These are phyloP conservation scores for Eremothecium sinecaudum DNA, from an alignment of 1,139 yeast genomes.

Conservation along the genomic window DNA sequence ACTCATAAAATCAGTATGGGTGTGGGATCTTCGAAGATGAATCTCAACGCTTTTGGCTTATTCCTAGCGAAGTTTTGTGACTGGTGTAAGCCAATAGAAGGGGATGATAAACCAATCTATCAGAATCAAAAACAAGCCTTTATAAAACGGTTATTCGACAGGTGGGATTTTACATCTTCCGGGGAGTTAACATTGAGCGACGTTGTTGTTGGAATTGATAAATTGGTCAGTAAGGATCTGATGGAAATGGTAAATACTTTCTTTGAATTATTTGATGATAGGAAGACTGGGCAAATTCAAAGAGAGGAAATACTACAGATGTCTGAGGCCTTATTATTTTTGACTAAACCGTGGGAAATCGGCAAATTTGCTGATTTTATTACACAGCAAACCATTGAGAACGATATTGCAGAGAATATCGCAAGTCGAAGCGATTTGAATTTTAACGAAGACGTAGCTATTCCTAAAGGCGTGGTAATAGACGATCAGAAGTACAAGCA, in stretches of 20 bases:
- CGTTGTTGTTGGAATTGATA: slow-evolving; percentile 64
- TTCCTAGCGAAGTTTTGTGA: slow-evolving; percentile 77
- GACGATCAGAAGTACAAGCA: slow-evolving; percentile 55
- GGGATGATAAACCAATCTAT: slow-evolving; percentile 33
- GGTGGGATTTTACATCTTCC: slow-evolving; percentile 53
- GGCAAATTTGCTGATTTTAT: slow-evolving; percentile 52
- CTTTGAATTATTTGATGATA: slow-evolving; percentile 61
- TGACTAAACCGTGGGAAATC: slow-evolving; percentile 78
- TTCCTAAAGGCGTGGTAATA: slow-evolving; percentile 52
- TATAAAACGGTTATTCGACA: slow-evolving; percentile 51
- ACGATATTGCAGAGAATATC: slow-evolving; percentile 54
- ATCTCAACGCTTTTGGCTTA: slow-evolving; percentile 55
- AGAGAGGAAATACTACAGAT: slow-evolving; percentile 73
- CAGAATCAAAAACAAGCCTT: slow-evolving; percentile 36
- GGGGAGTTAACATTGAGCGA: slow-evolving; percentile 60
- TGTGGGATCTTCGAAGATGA: slow-evolving; percentile 64
- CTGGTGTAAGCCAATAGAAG: slow-evolving; percentile 48
- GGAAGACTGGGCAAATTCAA: slow-evolving; percentile 53
- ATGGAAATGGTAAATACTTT: slow-evolving; percentile 74
- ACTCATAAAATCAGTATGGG: slow-evolving; percentile 57
- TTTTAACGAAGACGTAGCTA: slow-evolving; percentile 34
- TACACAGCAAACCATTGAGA: slow-evolving; percentile 53
- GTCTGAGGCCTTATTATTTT: slow-evolving; percentile 75
- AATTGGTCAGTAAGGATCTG: slow-evolving; percentile 59
- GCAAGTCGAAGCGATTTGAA: slow-evolving; percentile 29